phyloP scores from a whole-genome alignment of 2,329 filamentous ascomycete species.

The Neospermospora avenae region DNA sequence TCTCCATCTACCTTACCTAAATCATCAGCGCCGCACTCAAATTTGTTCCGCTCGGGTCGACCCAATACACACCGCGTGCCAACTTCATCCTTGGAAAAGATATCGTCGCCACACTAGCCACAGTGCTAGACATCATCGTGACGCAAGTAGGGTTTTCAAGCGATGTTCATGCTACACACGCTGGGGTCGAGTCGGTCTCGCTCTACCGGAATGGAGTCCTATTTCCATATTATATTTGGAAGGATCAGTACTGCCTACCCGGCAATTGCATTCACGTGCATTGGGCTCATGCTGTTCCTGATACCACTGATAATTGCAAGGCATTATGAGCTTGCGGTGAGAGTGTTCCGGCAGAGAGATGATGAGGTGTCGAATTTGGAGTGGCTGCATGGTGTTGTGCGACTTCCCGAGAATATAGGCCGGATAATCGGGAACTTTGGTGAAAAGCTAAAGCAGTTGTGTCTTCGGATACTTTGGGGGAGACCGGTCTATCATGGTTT shows the following conservation, averaged over 20 bases:
- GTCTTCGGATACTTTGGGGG: neutral
- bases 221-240: neutral
- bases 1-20: neutral
- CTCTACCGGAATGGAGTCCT: neutral
- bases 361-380: conserved; percentile 4
- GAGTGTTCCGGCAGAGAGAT: conserved; percentile 4
- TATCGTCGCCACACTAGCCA: neutral
- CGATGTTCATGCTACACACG: conserved; percentile 9
- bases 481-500: neutral
- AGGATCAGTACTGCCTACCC: conserved; percentile 6
- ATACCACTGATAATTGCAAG: neutral
- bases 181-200: conserved; percentile 8
- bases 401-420: neutral
- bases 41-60: neutral
- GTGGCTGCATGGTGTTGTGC: neutral
- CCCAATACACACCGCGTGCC: neutral
- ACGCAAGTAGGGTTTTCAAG: conserved; percentile 14
- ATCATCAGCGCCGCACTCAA: neutral
- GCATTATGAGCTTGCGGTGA: conserved; percentile 8
- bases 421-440: neutral
- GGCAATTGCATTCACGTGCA: conserved; percentile 8
- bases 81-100: neutral
- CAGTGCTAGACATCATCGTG: conserved; percentile 5
- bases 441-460: neutral
- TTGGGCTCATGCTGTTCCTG: conserved; percentile 1